Evolutionary conservation across 129 eudicot genomes (phyloP), one percentile per base, ranked within the genome.

Genomic region (Lonicera japonica): DNA sequence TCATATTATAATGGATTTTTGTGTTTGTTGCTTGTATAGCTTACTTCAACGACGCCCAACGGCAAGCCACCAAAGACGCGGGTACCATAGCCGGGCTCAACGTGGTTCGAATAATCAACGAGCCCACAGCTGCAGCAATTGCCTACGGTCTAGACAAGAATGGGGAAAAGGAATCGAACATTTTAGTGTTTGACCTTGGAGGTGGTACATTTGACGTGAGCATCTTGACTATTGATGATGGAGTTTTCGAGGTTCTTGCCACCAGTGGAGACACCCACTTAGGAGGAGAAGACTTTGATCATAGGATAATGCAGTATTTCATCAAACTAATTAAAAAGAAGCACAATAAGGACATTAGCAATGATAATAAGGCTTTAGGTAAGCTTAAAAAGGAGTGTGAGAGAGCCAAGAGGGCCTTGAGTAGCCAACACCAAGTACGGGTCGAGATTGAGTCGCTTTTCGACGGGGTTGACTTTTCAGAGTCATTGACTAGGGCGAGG

Each of bases 241-340:
- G 83, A 40, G 83, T 82, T 38, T 82, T 82, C 22, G 88, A 82
- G 78, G 88, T 82, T 64, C 83, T 82, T 52, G 61, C 88, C 58
- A 82, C 88, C 54, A 71, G 77, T 53, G 88, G 88, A 21, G 88
- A 82, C 73, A 82, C 88, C 11, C 88, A 82, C 74, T 80, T 82
- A 20, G 88, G 88, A 84, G 90, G 83, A 63, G 91, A 84, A 79
- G 91, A 84, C 64, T 84, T 84, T 68, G 91, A 84, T 71, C 91
- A 84, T 56, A 84, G 91, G 73, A 71, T 84, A 65, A 84, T 84
- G 91, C 86, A 84, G 25, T 84, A 84, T 74, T 84, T 84, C 70
- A 84, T 84, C 72, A 84, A 84, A 22, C 63, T 84, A 66, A 80
- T 84, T 70, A 84, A 84, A 77, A 84, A 80, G 70, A 84, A 84